Evolutionary conservation across 2,329 filamentous ascomycete species (phyloP).

Genomic region (Trichoderma sp.): DNA sequence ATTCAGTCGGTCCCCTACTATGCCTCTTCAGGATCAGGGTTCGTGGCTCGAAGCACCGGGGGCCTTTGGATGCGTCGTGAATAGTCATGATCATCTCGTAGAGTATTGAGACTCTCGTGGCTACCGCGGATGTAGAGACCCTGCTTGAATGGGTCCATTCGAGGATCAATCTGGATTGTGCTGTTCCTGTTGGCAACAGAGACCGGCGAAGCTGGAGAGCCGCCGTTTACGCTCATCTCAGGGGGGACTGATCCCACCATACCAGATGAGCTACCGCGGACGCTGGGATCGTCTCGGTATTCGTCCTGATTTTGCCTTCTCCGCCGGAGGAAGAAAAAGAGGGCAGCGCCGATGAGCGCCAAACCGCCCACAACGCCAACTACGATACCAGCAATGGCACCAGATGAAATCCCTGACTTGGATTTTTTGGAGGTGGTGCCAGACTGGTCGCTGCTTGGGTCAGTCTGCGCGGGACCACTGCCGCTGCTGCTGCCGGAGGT

Average conservation of each 20-base stretch:
- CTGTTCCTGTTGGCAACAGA: slow-evolving; percentile 56
- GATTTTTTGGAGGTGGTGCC: slow-evolving; percentile 29
- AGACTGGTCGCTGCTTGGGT: slow-evolving; percentile 32
- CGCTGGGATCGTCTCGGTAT: slow-evolving; percentile 51
- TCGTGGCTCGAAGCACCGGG: slow-evolving; percentile 64
- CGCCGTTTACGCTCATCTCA: slow-evolving; percentile 44
- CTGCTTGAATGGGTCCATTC: slow-evolving; percentile 64
- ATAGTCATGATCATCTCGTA: slow-evolving; percentile 69
- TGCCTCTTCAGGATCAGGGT: slow-evolving; percentile 56
- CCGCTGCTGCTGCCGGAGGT: slow-evolving; percentile 47
- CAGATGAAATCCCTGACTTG: slow-evolving; percentile 45
- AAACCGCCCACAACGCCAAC: slow-evolving; percentile 54
- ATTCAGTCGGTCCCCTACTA: not conserved
- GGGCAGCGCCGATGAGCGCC: slow-evolving; percentile 43
- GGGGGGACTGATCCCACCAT: slow-evolving; percentile 50
- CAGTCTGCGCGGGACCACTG: slow-evolving; percentile 51
- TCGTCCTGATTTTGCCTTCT: slow-evolving; percentile 50
- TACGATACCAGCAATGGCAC: slow-evolving; percentile 57
- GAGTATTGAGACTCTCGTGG: slow-evolving; percentile 64
- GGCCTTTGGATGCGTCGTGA: slow-evolving; percentile 61
- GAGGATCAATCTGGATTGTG: slow-evolving; percentile 62
- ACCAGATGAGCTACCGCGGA: slow-evolving; percentile 56
- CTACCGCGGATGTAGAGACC: slow-evolving; percentile 62
- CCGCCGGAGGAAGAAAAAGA: slow-evolving; percentile 50
- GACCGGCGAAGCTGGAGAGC: slow-evolving; percentile 39